phyloP scores from a whole-genome alignment of 2,329 filamentous ascomycete genomes.

The Westerdykella aurantiaca region DNA sequence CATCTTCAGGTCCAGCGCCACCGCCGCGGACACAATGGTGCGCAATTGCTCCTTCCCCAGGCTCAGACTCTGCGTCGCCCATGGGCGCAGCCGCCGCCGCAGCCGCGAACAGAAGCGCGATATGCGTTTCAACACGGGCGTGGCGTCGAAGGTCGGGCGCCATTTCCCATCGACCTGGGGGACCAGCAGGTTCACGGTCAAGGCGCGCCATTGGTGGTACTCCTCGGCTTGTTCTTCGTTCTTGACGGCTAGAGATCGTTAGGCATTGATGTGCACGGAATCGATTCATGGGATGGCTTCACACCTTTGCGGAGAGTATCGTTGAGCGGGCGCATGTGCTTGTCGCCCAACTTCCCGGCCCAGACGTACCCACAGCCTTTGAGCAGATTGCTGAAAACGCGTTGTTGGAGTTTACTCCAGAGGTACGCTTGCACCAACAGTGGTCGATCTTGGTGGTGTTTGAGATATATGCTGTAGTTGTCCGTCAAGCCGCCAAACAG shows the following conservation, averaged over 20 bases:
- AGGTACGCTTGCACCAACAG: conserved; percentile 34
- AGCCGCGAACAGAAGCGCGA: conserved; percentile 26
- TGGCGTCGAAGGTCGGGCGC: conserved; percentile 32
- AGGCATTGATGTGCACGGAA: neutral
- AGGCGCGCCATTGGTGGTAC: conserved; percentile 33
- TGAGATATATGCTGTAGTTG: conserved; percentile 31
- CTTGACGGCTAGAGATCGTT: conserved; percentile 23
- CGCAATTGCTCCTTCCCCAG: conserved; percentile 28
- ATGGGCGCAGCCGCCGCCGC: conserved; percentile 29
- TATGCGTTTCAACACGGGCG: conserved; percentile 31
- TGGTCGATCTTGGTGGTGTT: conserved; percentile 26
- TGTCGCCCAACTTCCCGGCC: conserved; percentile 35
- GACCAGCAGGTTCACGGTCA: conserved; percentile 34
- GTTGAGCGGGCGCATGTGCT: conserved; percentile 32
- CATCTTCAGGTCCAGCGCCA: conserved; percentile 35
- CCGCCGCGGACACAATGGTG: conserved; percentile 32
- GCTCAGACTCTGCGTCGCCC: conserved; percentile 24
- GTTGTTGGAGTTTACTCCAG: conserved; percentile 33
- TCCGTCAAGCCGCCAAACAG: conserved; percentile 31
- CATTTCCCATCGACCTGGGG: conserved; percentile 34
- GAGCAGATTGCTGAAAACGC: conserved; percentile 32
- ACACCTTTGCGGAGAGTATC: conserved; percentile 34
- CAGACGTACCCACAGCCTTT: conserved; percentile 35
- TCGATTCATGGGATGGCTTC: neutral
- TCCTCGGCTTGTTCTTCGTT: conserved; percentile 33